A percentile compares a stretch with the other conserved stretches of the same genome.
These are phyloP conservation scores for Pyracantha coccinea DNA, from an alignment of 331 rosid genomes.

Conservation along the genomic window DNA sequence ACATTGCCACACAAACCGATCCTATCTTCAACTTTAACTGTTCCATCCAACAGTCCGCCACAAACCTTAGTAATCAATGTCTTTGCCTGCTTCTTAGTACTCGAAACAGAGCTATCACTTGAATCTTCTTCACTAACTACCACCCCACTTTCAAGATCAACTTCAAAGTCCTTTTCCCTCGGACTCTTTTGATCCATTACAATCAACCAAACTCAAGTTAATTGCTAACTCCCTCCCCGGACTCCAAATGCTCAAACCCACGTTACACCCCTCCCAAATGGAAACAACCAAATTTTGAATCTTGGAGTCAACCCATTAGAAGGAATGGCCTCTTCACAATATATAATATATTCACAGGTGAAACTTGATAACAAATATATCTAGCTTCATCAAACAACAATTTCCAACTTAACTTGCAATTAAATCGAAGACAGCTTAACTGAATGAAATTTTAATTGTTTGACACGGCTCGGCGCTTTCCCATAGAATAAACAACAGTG, in stretches of 20 bases:
- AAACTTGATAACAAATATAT: slow-evolving; percentile 7
- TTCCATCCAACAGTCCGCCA: slow-evolving; percentile 34
- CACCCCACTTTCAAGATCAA: slow-evolving; percentile 78
- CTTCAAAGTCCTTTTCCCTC: slow-evolving; percentile 39
- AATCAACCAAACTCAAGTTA: slow-evolving; percentile 22
- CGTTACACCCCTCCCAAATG: neutral
- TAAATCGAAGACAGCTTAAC: neutral
- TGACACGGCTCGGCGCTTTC: neutral
- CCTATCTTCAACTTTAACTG: slow-evolving; percentile 32
- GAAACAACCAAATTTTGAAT: slow-evolving; percentile 7
- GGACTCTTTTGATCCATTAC: slow-evolving; percentile 37
- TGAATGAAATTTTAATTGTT: slow-evolving; percentile 9
- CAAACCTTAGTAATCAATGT: slow-evolving; percentile 36
- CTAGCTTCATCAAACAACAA: slow-evolving; percentile 14
- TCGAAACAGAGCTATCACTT: slow-evolving; percentile 17
- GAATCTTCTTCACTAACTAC: slow-evolving; percentile 35
- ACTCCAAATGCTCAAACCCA: slow-evolving; percentile 12
- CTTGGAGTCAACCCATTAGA: slow-evolving; percentile 31
- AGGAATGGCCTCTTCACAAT: neutral
- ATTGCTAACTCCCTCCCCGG: neutral
- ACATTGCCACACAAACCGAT: slow-evolving; percentile 24
- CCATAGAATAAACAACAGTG: neutral
- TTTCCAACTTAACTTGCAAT: slow-evolving; percentile 7
- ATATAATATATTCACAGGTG: neutral
- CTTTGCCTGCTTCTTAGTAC: slow-evolving; percentile 33